Evolutionary conservation across 1,284 basidiomycete species (phyloP), one percentile per base, ranked within the genome.

Genomic region (Phaffia rhodozyma): DNA sequence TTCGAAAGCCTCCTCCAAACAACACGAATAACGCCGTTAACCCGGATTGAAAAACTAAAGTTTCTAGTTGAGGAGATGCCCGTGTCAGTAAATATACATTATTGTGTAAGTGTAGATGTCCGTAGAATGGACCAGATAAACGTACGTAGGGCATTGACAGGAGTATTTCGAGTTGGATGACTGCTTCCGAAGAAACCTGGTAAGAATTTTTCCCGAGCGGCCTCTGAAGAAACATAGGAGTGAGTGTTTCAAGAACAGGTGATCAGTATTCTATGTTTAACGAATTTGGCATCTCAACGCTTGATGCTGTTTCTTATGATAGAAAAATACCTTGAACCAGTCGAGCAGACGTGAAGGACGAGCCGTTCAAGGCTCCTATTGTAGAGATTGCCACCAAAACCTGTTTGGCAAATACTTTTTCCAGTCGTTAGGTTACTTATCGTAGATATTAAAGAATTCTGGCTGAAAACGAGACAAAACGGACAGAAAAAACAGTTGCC

Each of bases 291-390:
- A 20, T 5, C 58, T 50, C 16, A 21, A 16, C 34, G 21, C 25
- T 25, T 48, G 69, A 5, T 68, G 70, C 43, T 71, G 71, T 5
- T 71, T 58, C 23, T 70, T 69, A 18, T 69, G 38, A 43, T 7
- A 11, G 38, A 43, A 43, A 34, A 11, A 7, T 11, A 43, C 38
- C 38, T 43, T 43, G 38, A 43, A 43, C 69, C 21, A 72, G 70
- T 50, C 18, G 71, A 73, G 66, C 51, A 62, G 85, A 82, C 1
- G 91, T 94, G 73, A 87, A 92, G 68, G 89, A 86, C 0, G 84
- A 72, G 82, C 89, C 88, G 72, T 93, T 93, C 53, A 96, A 75
- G 0, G 92, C 90, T 13, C 92, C 92, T 69, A 96, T 91, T 72
- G 92, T 97, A 1, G 90, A 94, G 66, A 97, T 83, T 1, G 91